Conservation (phyloP, 192 early-diverging fungal species). For the Paraglomus occultum region DNA sequence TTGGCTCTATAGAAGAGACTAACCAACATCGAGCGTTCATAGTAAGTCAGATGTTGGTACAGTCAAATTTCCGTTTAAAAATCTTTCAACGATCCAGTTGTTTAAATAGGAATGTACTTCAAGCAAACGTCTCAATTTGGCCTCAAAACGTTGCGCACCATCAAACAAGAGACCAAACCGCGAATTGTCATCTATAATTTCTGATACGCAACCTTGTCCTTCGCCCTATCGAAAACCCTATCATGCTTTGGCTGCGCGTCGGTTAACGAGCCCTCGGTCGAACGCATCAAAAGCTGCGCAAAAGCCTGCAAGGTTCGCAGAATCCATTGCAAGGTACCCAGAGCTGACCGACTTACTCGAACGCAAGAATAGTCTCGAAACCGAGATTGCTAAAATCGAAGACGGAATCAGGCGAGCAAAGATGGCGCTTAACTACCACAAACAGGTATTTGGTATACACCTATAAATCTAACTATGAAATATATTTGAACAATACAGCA, state of each 20-base stretch:
- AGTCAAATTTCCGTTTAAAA: too few relatives aligned
- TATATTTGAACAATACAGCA: background rate
- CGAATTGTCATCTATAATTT: constrained; percentile 15
- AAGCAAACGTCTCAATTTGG: too few relatives aligned
- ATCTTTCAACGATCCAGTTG: too few relatives aligned
- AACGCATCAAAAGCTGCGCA: background rate
- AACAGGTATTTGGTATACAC: constrained; percentile 9
- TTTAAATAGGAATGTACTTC: too few relatives aligned
- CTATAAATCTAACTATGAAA: background rate
- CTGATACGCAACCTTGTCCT: background rate
- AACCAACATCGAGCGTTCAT: too few relatives aligned
- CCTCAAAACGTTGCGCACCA: background rate
- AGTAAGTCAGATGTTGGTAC: too few relatives aligned
- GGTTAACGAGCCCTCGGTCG: background rate
- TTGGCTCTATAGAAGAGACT: too few relatives aligned
- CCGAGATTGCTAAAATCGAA: background rate
- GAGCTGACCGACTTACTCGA: background rate
- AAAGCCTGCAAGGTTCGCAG: background rate
- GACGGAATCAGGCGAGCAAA: background rate
- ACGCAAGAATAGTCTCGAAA: constrained; percentile 1
- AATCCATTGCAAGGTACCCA: background rate
- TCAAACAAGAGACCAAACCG: background rate
- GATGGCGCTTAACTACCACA: background rate
- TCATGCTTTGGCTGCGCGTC: background rate
- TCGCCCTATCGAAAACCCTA: background rate